Percentiles rank a stretch among this genome's conserved stretches.
These are phyloP conservation scores for Xylariaceae sp. DNA, from an alignment of 2,329 filamentous ascomycete species.

Conservation along the genomic window DNA sequence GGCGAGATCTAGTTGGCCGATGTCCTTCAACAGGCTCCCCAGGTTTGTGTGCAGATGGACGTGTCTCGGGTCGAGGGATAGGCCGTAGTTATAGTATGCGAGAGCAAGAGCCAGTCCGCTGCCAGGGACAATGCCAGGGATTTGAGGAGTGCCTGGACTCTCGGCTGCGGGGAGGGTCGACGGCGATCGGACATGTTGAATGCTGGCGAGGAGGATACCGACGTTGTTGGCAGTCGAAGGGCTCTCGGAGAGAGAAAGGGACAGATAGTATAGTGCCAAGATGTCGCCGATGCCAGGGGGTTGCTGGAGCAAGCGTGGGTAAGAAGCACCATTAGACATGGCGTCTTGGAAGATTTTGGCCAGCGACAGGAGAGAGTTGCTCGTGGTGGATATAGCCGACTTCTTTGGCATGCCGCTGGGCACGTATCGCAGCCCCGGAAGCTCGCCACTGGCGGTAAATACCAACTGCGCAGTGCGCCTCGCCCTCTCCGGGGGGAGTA, in stretches of 20 bases:
- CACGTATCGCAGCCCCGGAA: slow-evolving; percentile 74
- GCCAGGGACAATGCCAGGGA: slow-evolving; percentile 77
- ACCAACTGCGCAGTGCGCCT: slow-evolving; percentile 76
- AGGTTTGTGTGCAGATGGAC: slow-evolving; percentile 96
- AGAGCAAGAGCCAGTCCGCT: slow-evolving; percentile 85
- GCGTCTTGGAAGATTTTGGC: slow-evolving; percentile 98
- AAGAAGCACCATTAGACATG: slow-evolving; percentile 67
- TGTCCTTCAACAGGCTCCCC: slow-evolving; percentile 91
- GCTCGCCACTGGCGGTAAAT: slow-evolving; percentile 67
- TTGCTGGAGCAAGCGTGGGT: slow-evolving; percentile 51
- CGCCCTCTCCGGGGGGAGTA: slow-evolving; percentile 79
- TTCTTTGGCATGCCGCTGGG: slow-evolving; percentile 65
- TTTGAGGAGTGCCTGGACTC: slow-evolving; percentile 37
- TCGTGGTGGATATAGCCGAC: slow-evolving; percentile 85
- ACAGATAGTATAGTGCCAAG: slow-evolving; percentile 89
- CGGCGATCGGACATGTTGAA: slow-evolving; percentile 61
- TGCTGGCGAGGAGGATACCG: slow-evolving; percentile 89
- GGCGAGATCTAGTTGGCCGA: slow-evolving; percentile 83
- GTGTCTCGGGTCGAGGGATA: slow-evolving; percentile 79
- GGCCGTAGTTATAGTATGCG: slow-evolving; percentile 91
- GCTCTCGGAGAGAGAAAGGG: slow-evolving; percentile 87
- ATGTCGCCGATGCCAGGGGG: slow-evolving; percentile 84
- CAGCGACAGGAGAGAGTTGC: slow-evolving; percentile 87
- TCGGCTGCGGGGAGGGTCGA: slow-evolving; percentile 27
- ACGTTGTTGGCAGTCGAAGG: slow-evolving; percentile 98